Conservation (phyloP, 306 rosid species). For the Pyrus betulifolia region DNA sequence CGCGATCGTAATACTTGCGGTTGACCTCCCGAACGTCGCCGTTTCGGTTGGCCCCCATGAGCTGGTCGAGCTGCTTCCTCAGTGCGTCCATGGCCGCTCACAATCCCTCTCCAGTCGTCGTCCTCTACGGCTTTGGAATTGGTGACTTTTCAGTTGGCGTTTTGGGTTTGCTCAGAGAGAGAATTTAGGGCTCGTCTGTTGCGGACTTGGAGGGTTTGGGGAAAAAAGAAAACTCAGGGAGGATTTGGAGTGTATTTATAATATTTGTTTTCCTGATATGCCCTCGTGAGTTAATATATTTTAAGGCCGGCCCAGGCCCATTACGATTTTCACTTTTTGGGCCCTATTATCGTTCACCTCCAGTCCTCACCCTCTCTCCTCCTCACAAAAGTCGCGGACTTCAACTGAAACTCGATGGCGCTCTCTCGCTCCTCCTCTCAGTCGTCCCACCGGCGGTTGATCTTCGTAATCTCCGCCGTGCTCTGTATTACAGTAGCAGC, state of each 20-base stretch:
- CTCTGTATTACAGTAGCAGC: constrained; percentile 24
- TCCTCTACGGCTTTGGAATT: background rate
- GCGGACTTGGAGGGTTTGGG: background rate
- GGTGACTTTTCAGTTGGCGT: background rate
- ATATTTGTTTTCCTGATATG: background rate
- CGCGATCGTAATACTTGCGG: constrained; percentile 95
- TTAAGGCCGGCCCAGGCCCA: background rate
- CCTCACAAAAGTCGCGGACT: background rate
- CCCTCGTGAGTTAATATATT: background rate
- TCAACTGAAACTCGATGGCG: constrained; percentile 7
- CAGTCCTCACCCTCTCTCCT: background rate
- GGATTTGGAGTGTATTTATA: background rate
- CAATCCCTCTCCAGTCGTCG: background rate
- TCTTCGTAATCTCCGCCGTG: constrained; percentile 23
- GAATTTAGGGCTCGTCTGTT: constrained; percentile 16
- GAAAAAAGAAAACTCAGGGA: background rate
- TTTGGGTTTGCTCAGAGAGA: background rate
- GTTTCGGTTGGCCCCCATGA: constrained; percentile 98
- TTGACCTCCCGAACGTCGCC: constrained; percentile 96
- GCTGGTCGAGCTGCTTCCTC: constrained; percentile 93
- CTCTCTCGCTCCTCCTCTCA: constrained; percentile 2
- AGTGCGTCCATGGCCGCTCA: constrained; percentile 70
- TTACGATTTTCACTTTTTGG: background rate
- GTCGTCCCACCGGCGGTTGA: background rate
- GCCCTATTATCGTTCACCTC: background rate